Conservation (phyloP, 2,329 filamentous ascomycete species). For the Eutypa lata region DNA sequence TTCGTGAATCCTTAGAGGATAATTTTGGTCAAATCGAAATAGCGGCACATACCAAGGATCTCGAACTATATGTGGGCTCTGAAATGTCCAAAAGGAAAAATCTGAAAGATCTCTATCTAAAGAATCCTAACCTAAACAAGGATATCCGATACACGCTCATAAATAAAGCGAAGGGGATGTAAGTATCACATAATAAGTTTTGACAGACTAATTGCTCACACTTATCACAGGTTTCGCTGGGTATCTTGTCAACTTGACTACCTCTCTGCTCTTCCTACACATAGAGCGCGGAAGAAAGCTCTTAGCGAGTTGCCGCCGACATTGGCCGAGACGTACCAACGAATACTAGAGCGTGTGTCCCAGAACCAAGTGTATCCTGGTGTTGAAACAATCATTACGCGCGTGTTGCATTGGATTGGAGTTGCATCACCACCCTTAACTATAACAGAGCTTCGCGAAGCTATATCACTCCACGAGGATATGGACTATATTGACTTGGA, state of each 20-base stretch:
- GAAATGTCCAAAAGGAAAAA: slow-evolving; percentile 5
- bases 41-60: slow-evolving; percentile 9
- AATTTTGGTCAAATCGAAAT: slow-evolving; percentile 5
- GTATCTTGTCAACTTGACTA: slow-evolving; percentile 12
- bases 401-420: slow-evolving; percentile 1
- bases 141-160: slow-evolving; percentile 7
- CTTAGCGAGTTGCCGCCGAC: slow-evolving; percentile 8
- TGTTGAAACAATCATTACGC: slow-evolving; percentile 2
- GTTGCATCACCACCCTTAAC: background rate
- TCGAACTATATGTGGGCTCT: slow-evolving; percentile 8
- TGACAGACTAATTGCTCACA: background rate
- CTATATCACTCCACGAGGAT: too few relatives aligned
- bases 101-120: slow-evolving; percentile 6
- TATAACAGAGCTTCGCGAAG: background rate
- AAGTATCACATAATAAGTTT: slow-evolving; percentile 1
- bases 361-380: background rate
- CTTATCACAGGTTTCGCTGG: slow-evolving; percentile 10
- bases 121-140: slow-evolving; percentile 1
- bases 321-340: slow-evolving; percentile 5
- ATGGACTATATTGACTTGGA: slow-evolving; percentile 3
- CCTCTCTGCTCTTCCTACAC: slow-evolving; percentile 6
- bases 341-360: slow-evolving; percentile 1
- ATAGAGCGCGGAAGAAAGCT: slow-evolving; percentile 6
- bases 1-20: slow-evolving; percentile 6
- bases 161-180: slow-evolving; percentile 10